Evolutionary conservation across 805 yeast genomes (phyloP), one percentile per base, ranked within the genome.

Genomic region (Crinitomyces ghanaensis): DNA sequence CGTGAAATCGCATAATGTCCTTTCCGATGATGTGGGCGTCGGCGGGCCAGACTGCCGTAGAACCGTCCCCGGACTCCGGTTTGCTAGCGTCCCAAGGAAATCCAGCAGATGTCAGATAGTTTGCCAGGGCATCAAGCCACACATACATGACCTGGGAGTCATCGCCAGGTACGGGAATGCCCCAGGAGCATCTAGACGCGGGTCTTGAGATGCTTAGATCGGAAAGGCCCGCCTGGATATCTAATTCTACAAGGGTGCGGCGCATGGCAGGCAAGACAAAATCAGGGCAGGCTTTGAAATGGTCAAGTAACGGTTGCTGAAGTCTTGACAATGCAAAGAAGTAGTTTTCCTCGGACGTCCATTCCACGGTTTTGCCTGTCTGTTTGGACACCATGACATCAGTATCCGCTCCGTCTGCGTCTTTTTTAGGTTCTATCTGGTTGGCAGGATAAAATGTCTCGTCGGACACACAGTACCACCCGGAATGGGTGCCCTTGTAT

Each of bases 391-490:
- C 41, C 19, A 45, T 44, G 3, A 27, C 28, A 5, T 44, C 36
- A 2, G 39, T 37, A 1, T 60, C 57, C 22, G 52, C 48, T 12
- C 36, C 31, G 12, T 39, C 49, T 4, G 44, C 66, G 6, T 50
- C 46, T 7, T 16, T 21, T n/a, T 35, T 38, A 5, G 49, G 35
- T 30, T 57, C 59, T 34, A 65, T 69, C 53, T 85, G 94, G 2
- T 72, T 57, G 40, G 77, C 93, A 0, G 97, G 81, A 48, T 83
- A 88, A 49, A 91, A 91, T 2, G 95, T 79, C 57, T 91, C 98
- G 51, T 91, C 98, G 31, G 93, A 78, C 5, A 88, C 63, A 5
- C 93, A 82, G 51, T 91, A 91, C 97, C 97, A 91, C 2, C 98
- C 98, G 31, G 70, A 57, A 53, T 91, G 98, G 19, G 68, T 61